phyloP scores from a whole-genome alignment of 176 grass and related monocot genomes.

The Melocanna baccifera region DNA sequence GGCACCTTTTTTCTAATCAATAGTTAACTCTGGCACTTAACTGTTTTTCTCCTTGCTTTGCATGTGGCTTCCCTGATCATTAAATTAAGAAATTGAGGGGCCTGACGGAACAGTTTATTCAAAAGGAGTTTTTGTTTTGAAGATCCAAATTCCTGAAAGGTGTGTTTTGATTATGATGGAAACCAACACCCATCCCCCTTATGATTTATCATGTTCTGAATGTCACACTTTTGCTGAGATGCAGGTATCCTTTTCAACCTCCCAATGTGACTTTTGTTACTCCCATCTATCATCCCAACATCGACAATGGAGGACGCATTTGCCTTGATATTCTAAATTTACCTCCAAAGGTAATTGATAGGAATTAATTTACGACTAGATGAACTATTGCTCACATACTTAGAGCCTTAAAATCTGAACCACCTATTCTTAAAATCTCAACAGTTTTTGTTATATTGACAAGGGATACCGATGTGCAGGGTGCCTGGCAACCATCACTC shows the following conservation, averaged over 20 bases:
- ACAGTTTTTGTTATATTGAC: slow-evolving; percentile 17
- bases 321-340: slow-evolving; percentile 98
- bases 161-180: slow-evolving; percentile 18
- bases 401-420: not conserved
- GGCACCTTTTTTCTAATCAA: not conserved
- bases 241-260: slow-evolving; percentile 92
- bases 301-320: slow-evolving; percentile 89
- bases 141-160: slow-evolving; percentile 91
- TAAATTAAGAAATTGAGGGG: slow-evolving; percentile 61
- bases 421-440: slow-evolving; percentile 9
- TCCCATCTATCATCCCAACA: slow-evolving; percentile 94
- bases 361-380: not conserved
- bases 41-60: not conserved
- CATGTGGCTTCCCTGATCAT: slow-evolving; percentile 1
- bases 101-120: slow-evolving; percentile 74
- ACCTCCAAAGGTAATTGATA: slow-evolving; percentile 70
- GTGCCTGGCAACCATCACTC: slow-evolving; percentile 82
- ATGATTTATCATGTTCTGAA: slow-evolving; percentile 19
- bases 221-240: slow-evolving; percentile 20
- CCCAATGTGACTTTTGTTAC: slow-evolving; percentile 85
- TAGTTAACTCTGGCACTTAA: not conserved
- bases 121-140: slow-evolving; percentile 73
- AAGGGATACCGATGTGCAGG: slow-evolving; percentile 38
- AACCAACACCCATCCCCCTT: not conserved
- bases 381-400: not conserved